Percentiles rank a stretch among this genome's conserved stretches.
Evolutionary conservation across 2,329 filamentous ascomycete species (phyloP).

Genomic region (Aureobasidium zeae): DNA sequence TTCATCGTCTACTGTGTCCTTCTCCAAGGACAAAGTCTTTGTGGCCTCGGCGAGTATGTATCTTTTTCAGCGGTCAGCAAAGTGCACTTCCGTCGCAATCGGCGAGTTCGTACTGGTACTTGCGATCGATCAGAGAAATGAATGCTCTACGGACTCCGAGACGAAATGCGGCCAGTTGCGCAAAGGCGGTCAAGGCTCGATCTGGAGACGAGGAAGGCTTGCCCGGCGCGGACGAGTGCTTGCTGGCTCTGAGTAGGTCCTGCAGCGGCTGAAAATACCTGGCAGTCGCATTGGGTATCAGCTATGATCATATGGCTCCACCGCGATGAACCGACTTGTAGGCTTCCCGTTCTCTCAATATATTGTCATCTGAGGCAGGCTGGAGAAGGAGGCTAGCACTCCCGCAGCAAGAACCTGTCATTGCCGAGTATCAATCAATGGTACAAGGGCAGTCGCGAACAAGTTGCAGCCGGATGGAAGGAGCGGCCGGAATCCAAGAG

Average conservation of each 20-base stretch:
- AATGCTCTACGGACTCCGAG: conserved; percentile 41
- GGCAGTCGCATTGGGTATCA: background rate
- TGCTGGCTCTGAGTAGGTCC: conserved; percentile 14
- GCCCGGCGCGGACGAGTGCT: conserved; percentile 21
- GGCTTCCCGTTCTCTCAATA: conserved; percentile 18
- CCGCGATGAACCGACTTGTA: conserved; percentile 6
- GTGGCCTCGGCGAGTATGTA: conserved; percentile 48
- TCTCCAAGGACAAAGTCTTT: conserved; percentile 35
- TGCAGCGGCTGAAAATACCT: conserved; percentile 21
- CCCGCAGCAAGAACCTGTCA: conserved; percentile 10
- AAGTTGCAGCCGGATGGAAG: background rate
- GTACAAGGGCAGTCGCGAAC: background rate
- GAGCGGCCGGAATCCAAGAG: too few species aligned
- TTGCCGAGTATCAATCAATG: conserved; percentile 7
- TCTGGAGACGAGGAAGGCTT: conserved; percentile 23
- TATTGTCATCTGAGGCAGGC: conserved; percentile 7
- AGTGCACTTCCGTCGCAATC: conserved; percentile 18
- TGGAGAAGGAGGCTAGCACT: background rate
- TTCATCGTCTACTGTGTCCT: conserved; percentile 21
- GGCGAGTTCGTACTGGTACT: conserved; percentile 43
- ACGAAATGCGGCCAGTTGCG: conserved; percentile 44
- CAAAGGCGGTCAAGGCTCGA: conserved; percentile 37
- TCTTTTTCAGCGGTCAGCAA: conserved; percentile 7
- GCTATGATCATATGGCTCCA: background rate
- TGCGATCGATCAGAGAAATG: conserved; percentile 45